Percentiles rank a stretch among this genome's conserved stretches.
phyloP scores from a whole-genome alignment of 768 basidiomycete genomes.

The Suillus decipiens region DNA sequence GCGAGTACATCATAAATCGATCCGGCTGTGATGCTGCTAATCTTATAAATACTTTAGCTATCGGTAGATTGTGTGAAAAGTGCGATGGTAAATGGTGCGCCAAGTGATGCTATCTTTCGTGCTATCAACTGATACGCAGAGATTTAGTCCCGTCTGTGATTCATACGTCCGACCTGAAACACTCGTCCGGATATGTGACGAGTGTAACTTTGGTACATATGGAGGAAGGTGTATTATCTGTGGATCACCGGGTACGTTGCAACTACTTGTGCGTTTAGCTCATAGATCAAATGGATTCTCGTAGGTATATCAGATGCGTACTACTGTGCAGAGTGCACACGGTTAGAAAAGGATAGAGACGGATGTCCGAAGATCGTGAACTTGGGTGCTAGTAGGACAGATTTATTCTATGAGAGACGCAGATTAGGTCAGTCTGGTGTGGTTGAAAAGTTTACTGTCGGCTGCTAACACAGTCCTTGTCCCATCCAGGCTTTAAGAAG shows the following conservation, averaged over 20 bases:
- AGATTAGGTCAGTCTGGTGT: slow-evolving; percentile 59
- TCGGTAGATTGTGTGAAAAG: slow-evolving; percentile 97
- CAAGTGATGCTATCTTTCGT: not conserved
- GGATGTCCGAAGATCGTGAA: slow-evolving; percentile 99
- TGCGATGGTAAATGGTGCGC: slow-evolving; percentile 98
- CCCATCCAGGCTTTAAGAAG: slow-evolving; percentile 33
- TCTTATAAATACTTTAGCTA: slow-evolving; percentile 54
- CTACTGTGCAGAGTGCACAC: slow-evolving; percentile 97
- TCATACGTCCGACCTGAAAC: slow-evolving; percentile 99
- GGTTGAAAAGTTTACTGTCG: not conserved
- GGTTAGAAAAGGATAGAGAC: slow-evolving; percentile 95
- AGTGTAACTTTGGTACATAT: slow-evolving; percentile 99
- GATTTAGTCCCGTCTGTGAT: slow-evolving; percentile 89
- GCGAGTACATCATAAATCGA: slow-evolving; percentile 43
- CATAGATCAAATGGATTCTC: slow-evolving; percentile 2
- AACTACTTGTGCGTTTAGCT: not conserved
- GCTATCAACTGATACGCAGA: not conserved
- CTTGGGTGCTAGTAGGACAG: slow-evolving; percentile 90
- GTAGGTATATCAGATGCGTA: slow-evolving; percentile 98
- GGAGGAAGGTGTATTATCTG: slow-evolving; percentile 98
- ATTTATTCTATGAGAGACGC: slow-evolving; percentile 89
- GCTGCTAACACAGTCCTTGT: not conserved
- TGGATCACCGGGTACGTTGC: slow-evolving; percentile 79
- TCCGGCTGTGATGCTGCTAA: slow-evolving; percentile 13
- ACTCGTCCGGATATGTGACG: slow-evolving; percentile 96